Percentiles rank a stretch among this genome's conserved stretches.
Conservation (phyloP, 2,329 filamentous ascomycete species). For the Trichophyton schoenleinii region DNA sequence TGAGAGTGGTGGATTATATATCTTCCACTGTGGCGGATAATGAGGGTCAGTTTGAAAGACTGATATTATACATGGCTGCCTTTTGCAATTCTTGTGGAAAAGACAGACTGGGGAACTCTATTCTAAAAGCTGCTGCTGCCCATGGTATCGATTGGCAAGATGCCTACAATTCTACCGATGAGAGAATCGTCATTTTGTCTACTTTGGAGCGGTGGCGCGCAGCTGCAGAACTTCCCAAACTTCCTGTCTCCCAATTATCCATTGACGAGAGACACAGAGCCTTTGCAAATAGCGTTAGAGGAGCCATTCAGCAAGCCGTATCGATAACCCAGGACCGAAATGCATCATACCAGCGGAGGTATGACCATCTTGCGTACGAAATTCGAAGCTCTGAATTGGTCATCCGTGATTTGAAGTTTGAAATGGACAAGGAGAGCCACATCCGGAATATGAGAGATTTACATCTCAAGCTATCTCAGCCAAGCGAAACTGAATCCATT, state of each 20-base stretch:
- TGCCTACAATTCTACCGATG: constrained; percentile 21
- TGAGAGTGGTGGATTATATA: constrained; percentile 26
- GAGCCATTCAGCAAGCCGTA: neutral
- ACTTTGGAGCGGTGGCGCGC: constrained; percentile 20
- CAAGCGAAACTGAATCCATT: neutral
- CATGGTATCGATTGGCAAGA: constrained; percentile 24
- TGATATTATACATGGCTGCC: constrained; percentile 29
- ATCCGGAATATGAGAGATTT: neutral
- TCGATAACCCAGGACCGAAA: neutral
- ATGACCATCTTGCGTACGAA: neutral
- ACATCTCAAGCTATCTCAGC: neutral
- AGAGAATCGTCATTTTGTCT: constrained; percentile 13
- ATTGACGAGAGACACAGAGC: neutral
- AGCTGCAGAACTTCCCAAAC: constrained; percentile 15
- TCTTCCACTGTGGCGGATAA: constrained; percentile 15
- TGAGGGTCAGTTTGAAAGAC: constrained; percentile 19
- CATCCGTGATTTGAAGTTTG: constrained; percentile 5
- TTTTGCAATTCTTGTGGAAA: constrained; percentile 27
- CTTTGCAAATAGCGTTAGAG: neutral
- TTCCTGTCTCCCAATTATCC: neutral
- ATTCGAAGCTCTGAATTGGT: neutral
- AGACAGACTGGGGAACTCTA: constrained; percentile 19
- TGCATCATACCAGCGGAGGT: neutral
- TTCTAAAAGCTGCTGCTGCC: constrained; percentile 26
- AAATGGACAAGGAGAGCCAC: constrained; percentile 3